phyloP scores from a whole-genome alignment of 164 flowering plant species.

The Malania oleifera region DNA sequence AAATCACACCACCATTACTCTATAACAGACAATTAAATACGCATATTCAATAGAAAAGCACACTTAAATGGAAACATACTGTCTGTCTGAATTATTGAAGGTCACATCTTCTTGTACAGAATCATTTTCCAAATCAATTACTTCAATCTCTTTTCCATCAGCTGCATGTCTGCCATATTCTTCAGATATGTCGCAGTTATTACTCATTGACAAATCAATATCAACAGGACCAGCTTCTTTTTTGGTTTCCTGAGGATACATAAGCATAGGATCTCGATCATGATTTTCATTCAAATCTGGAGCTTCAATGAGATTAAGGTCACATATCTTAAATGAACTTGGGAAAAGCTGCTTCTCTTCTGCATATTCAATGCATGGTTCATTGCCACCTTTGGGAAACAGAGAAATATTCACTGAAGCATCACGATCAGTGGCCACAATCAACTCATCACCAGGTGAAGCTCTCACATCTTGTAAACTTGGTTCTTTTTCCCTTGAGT shows the following conservation, averaged over 20 bases:
- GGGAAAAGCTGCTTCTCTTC: slow-evolving; percentile 74
- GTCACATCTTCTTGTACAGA: slow-evolving; percentile 38
- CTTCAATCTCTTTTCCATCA: slow-evolving; percentile 47
- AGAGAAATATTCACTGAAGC: slow-evolving; percentile 22
- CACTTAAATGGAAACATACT: slow-evolving; percentile 29
- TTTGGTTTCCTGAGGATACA: slow-evolving; percentile 31
- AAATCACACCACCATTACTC: neutral
- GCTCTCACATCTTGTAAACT: slow-evolving; percentile 18
- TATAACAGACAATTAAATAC: slow-evolving; percentile 1
- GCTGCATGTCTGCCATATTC: slow-evolving; percentile 26
- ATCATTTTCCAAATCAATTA: slow-evolving; percentile 63
- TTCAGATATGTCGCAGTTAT: slow-evolving; percentile 26
- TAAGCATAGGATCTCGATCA: slow-evolving; percentile 25
- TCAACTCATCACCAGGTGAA: slow-evolving; percentile 23
- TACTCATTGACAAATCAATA: slow-evolving; percentile 54
- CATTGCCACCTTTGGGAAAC: slow-evolving; percentile 25
- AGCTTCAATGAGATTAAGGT: slow-evolving; percentile 73
- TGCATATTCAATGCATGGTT: slow-evolving; percentile 26
- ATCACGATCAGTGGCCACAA: slow-evolving; percentile 27
- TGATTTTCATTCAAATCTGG: slow-evolving; percentile 55
- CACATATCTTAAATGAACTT: slow-evolving; percentile 78
- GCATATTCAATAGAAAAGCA: neutral
- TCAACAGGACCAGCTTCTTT: slow-evolving; percentile 39
- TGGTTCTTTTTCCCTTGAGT: slow-evolving; percentile 23
- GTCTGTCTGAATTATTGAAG: slow-evolving; percentile 24